Evolutionary conservation across 768 basidiomycete species (phyloP), one percentile per base, ranked within the genome.

Genomic region (Russula griseocarnosa): DNA sequence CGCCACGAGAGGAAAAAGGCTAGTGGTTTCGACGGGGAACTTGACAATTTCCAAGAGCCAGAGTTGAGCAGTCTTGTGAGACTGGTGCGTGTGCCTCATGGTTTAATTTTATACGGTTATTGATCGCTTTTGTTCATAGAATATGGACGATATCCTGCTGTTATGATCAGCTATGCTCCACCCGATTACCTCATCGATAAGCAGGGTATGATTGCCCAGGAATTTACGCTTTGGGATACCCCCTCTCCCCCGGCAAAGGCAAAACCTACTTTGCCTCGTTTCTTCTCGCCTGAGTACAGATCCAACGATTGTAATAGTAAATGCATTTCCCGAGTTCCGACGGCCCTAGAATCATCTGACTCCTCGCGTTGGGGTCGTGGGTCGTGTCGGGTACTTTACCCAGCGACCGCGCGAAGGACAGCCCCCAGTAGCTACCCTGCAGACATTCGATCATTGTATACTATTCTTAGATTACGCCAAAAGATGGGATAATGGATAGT

Each of bases 1-100:
- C 61, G 55, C 10, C 36, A 57, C 18, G 24, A 66, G 22, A 58
- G 50, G 36, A 64, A 58, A 50, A 63, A 14, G 55, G 32, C 38
- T 3, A 32, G 24, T 20, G 42, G 44, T 18, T 63, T 63, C 10
- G 65, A 63, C 9, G 65, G 62, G 2, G 65, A 66, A 18, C 22
- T 63, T 2, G 65, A 63, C 36, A 66, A 64, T 30, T 64, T 66
- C 28, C 62, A 58, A 40, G 22, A 56, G 18, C 62, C 65, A 5
- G 44, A 58, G 26, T 38, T 66, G 34, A 66, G 65, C 50, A 64
- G 65, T 26, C 57, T 66, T 9, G 46, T n/a, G 20, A 66, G 14
- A 50, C 34, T 66, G 50, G 65, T 66, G 30, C 38, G 62, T 32
- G 47, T 54, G 13, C 9, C 9, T 54, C 22, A 6, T 54, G 13